A percentile compares a stretch with the other conserved stretches of the same genome.
Evolutionary conservation across 768 basidiomycete genomes (phyloP).

Genomic region (Pleurotus djamor): DNA sequence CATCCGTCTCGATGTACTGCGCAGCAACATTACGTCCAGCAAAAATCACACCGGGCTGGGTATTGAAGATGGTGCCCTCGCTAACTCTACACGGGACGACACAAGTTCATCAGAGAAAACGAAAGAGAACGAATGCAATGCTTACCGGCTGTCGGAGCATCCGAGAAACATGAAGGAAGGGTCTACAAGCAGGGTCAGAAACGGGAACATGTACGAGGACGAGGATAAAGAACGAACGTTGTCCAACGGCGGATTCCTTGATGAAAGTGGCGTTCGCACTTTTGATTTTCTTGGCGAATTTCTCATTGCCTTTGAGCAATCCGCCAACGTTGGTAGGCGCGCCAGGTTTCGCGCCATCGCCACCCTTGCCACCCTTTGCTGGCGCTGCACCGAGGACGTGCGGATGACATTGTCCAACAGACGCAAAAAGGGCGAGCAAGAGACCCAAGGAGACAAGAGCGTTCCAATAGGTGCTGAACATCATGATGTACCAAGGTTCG

Average conservation of each 20-base stretch:
- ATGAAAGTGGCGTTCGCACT: background rate
- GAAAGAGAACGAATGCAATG: background rate
- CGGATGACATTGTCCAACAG: background rate
- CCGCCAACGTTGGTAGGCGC: no score
- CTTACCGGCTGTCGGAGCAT: conserved; percentile 5
- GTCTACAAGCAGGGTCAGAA: background rate
- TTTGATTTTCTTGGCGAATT: background rate
- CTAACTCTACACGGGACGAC: conserved; percentile 9
- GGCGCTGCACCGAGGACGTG: background rate
- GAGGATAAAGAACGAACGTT: background rate
- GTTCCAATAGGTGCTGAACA: no score
- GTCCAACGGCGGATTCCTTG: background rate
- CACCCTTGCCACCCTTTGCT: background rate
- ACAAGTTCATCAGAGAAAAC: background rate
- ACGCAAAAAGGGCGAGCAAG: background rate
- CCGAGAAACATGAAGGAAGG: conserved; percentile 7
- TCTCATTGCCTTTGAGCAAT: no score
- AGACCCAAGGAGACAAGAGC: background rate
- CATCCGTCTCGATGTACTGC: conserved; percentile 29
- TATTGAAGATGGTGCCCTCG: conserved; percentile 28
- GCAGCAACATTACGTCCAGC: conserved; percentile 34
- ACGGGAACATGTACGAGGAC: background rate
- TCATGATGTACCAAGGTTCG: no score
- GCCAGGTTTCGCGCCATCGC: no score
- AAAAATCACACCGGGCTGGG: conserved; percentile 27